phyloP scores from a whole-genome alignment of 352 stramenopile species.

The Phytophthora tubulina region DNA sequence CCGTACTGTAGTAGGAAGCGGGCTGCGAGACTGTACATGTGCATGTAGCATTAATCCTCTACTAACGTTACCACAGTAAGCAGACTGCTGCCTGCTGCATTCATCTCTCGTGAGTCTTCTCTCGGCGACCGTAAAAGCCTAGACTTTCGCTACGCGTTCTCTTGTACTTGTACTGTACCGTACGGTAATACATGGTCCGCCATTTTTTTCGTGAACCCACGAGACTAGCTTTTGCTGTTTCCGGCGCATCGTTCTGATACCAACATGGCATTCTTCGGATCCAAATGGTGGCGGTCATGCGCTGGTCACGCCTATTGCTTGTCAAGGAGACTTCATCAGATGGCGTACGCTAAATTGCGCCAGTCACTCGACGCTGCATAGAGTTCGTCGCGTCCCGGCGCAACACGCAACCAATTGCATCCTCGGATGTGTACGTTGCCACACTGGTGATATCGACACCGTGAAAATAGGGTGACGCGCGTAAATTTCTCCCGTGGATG shows the following conservation, averaged over 20 bases:
- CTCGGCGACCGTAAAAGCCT: neutral
- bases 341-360: conserved; percentile 8
- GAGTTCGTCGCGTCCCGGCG: conserved; percentile 26
- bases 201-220: conserved; percentile 22
- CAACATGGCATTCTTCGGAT: conserved; percentile 12
- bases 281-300: conserved; percentile 25
- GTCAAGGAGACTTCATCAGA: conserved; percentile 10
- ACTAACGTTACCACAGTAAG: no score
- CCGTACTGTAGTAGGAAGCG: no score
- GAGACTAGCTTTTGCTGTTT: conserved; percentile 16
- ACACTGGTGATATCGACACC: conserved; percentile 23
- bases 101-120: neutral
- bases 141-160: conserved; percentile 16
- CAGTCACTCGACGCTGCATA: conserved; percentile 16
- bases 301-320: neutral
- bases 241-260: conserved; percentile 14
- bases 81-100: neutral
- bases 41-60: no score
- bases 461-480: conserved; percentile 17
- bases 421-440: conserved; percentile 30
- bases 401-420: conserved; percentile 19
- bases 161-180: neutral
- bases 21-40: no score
- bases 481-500: conserved; percentile 40
- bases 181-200: neutral